A percentile compares a stretch with the other conserved stretches of the same genome.
Evolutionary conservation across 2,329 filamentous ascomycete genomes (phyloP).

Genomic region (Penicillium sp.): DNA sequence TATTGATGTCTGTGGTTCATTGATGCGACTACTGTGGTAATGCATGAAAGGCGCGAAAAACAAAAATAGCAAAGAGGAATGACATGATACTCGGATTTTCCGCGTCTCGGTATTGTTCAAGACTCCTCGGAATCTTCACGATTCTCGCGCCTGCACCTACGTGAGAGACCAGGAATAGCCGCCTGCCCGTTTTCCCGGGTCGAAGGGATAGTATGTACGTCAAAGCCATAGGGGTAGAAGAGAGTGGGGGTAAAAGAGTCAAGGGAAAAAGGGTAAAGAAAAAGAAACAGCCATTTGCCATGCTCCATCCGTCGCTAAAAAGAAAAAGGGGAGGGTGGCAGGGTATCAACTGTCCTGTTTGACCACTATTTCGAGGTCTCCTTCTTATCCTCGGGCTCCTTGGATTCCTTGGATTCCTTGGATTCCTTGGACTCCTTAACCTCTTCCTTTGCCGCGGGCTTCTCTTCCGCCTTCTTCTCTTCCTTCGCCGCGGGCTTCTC

Average conservation of each 20-base stretch:
- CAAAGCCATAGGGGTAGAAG: constrained; percentile 3
- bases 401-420: constrained; percentile 6
- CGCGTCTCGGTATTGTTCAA: constrained; percentile 13
- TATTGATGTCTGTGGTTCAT: not conserved
- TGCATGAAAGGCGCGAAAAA: not conserved
- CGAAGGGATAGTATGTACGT: constrained; percentile 19
- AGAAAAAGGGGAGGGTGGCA: constrained; percentile 14
- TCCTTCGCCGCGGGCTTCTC: constrained; percentile 6
- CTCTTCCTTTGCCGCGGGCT: constrained; percentile 11
- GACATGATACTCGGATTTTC: constrained; percentile 15
- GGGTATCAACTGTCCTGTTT: constrained; percentile 12
- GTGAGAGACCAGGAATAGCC: constrained; percentile 9
- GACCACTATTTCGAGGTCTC: constrained; percentile 11
- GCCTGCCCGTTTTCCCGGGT: not conserved
- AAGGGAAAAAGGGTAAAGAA: constrained; percentile 13
- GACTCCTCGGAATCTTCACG: constrained; percentile 9
- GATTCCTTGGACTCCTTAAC: constrained; percentile 8
- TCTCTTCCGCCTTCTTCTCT: constrained; percentile 10
- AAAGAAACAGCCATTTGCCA: constrained; percentile 28
- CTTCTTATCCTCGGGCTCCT: constrained; percentile 11
- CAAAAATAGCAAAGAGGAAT: constrained; percentile 3
- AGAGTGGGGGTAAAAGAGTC: constrained; percentile 6
- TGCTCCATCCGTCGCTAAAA: constrained; percentile 31
- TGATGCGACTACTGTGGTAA: not conserved
- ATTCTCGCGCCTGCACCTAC: constrained; percentile 14